Evolutionary conservation across 2,329 filamentous ascomycete species (phyloP).

Genomic region (Epichloe amarillans): DNA sequence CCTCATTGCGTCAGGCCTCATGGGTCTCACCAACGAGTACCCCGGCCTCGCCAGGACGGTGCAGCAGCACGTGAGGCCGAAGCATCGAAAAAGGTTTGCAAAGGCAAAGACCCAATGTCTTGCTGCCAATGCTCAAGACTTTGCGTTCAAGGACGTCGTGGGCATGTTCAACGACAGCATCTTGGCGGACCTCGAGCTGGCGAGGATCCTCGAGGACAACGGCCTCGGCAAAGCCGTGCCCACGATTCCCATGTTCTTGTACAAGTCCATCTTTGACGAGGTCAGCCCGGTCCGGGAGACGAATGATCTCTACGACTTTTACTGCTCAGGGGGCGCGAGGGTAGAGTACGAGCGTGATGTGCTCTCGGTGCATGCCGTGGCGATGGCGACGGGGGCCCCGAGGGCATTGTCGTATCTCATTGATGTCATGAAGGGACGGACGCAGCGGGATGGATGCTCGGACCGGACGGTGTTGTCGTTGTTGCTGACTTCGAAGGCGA

Average conservation of each 20-base stretch:
- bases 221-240: not conserved
- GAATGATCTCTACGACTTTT: not conserved
- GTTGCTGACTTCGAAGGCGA: not conserved
- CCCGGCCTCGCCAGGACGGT: conserved; percentile 8
- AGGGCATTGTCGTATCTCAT: not conserved
- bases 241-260: not conserved
- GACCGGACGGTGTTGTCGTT: not conserved
- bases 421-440: not conserved
- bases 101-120: conserved; percentile 16
- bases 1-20: conserved; percentile 10
- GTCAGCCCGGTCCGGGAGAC: conserved; percentile 2
- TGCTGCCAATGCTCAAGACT: conserved; percentile 14
- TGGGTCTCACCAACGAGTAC: conserved; percentile 13
- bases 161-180: conserved; percentile 25
- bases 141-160: conserved; percentile 21
- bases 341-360: not conserved
- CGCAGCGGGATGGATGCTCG: not conserved
- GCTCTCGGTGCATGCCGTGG: not conserved
- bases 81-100: conserved; percentile 15
- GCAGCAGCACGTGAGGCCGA: conserved; percentile 9
- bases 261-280: not conserved
- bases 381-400: not conserved
- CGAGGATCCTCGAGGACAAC: not conserved
- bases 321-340: not conserved
- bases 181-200: not conserved